Percentiles rank a stretch among this genome's conserved stretches.
These are phyloP conservation scores for Bolboschoenus planiculmis DNA, from an alignment of 176 grass and related monocot species.

Conservation along the genomic window DNA sequence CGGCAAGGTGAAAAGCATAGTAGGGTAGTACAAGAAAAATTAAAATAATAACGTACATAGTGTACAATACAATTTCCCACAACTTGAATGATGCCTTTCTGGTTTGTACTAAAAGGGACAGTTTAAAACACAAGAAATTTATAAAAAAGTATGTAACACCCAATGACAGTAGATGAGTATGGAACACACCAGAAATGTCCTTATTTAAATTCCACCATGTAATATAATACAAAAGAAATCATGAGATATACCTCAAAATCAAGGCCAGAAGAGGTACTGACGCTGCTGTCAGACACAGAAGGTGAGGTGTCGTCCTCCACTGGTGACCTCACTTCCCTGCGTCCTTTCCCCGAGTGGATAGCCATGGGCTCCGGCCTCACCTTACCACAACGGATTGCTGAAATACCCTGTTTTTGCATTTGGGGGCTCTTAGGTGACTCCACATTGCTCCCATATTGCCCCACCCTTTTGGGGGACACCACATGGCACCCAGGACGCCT, in stretches of 20 bases:
- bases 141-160: background rate
- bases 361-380: constrained; percentile 15
- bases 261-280: constrained; percentile 37
- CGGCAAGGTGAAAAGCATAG: background rate
- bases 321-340: background rate
- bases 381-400: constrained; percentile 35
- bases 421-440: constrained; percentile 19
- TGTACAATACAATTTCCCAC: background rate
- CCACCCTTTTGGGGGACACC: background rate
- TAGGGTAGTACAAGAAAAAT: background rate
- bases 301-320: constrained; percentile 56
- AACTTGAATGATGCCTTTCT: background rate
- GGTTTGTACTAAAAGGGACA: background rate
- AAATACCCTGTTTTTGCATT: constrained; percentile 34
- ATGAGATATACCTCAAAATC: constrained; percentile 44
- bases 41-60: background rate
- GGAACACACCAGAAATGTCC: background rate
- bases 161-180: background rate
- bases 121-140: background rate
- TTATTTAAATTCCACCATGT: background rate
- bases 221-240: background rate
- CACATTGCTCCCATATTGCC: background rate
- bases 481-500: constrained; percentile 22
- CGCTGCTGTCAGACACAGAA: constrained; percentile 47
- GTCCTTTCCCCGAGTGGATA: constrained; percentile 27